Conservation (phyloP, 2,329 filamentous ascomycete genomes). For the Pseudogymnoascus sp. region DNA sequence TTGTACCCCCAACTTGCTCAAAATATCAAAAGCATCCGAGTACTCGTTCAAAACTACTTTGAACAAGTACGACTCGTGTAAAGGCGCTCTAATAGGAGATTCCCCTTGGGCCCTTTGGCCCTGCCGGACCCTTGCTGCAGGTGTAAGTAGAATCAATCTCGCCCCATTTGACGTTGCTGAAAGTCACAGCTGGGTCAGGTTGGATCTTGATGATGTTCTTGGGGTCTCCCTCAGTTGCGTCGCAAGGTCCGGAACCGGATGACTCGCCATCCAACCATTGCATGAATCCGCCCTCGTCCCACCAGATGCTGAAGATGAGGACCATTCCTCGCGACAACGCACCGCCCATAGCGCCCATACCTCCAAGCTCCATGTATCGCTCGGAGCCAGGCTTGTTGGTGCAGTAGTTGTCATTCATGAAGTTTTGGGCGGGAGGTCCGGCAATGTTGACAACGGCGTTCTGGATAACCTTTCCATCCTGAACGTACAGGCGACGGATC, state of each 20-base stretch:
- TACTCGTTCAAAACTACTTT: background rate
- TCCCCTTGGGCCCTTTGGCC: background rate
- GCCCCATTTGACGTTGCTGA: conserved; percentile 54
- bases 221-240: conserved; percentile 47
- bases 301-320: conserved; percentile 50
- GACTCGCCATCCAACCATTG: conserved; percentile 48
- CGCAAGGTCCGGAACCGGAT: conserved; percentile 47
- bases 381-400: conserved; percentile 27
- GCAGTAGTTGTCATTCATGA: conserved; percentile 35
- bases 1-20: background rate
- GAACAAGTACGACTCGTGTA: background rate
- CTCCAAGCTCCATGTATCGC: conserved; percentile 36
- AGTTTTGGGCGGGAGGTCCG: conserved; percentile 32
- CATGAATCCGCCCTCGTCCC: conserved; percentile 48
- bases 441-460: conserved; percentile 34
- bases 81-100: background rate
- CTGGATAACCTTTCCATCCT: conserved; percentile 42
- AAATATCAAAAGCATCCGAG: background rate
- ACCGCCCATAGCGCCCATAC: conserved; percentile 40
- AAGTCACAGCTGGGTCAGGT: conserved; percentile 45
- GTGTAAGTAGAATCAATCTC: conserved; percentile 50
- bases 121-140: background rate
- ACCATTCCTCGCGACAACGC: conserved; percentile 47
- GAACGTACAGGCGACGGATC: conserved; percentile 45
- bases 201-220: conserved; percentile 41